These are phyloP conservation scores for Trichophyton benhamiae DNA, from an alignment of 2,329 filamentous ascomycete genomes.

Conservation along the genomic window DNA sequence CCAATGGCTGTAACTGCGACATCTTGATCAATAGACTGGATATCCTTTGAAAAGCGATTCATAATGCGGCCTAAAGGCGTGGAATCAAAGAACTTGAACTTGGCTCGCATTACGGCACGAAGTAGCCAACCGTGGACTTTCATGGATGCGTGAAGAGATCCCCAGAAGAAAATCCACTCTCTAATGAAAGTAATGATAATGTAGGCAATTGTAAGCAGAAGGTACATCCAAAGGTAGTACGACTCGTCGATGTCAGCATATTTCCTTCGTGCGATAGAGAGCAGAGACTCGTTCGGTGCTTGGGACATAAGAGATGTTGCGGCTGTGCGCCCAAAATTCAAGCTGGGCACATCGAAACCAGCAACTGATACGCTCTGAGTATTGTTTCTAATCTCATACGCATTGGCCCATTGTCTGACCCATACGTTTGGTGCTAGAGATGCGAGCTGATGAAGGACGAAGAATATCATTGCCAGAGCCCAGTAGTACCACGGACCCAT, in stretches of 20 bases:
- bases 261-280: slow-evolving; percentile 15
- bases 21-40: slow-evolving; percentile 90
- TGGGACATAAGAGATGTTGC: slow-evolving; percentile 21
- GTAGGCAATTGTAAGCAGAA: slow-evolving; percentile 62
- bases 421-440: slow-evolving; percentile 83
- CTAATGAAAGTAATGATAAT: slow-evolving; percentile 70
- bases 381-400: slow-evolving; percentile 50
- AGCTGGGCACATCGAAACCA: slow-evolving; percentile 22
- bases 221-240: slow-evolving; percentile 79
- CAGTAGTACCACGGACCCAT: slow-evolving; percentile 99
- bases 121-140: slow-evolving; percentile 72
- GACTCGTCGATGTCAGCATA: slow-evolving; percentile 53
- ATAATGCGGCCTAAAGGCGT: slow-evolving; percentile 93
- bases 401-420: slow-evolving; percentile 91
- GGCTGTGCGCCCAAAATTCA: slow-evolving; percentile 27
- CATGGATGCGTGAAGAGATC: slow-evolving; percentile 77
- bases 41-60: slow-evolving; percentile 96
- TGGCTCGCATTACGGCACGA: slow-evolving; percentile 67
- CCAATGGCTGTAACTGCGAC: slow-evolving; percentile 83
- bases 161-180: slow-evolving; percentile 83
- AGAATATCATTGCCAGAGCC: slow-evolving; percentile 61
- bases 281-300: slow-evolving; percentile 19
- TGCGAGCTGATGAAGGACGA: slow-evolving; percentile 69
- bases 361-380: slow-evolving; percentile 14
- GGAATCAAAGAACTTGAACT: slow-evolving; percentile 95